These are phyloP conservation scores for Cryptosporidium parvum DNA, from an alignment of 169 alveolate species.

Conservation along the genomic window DNA sequence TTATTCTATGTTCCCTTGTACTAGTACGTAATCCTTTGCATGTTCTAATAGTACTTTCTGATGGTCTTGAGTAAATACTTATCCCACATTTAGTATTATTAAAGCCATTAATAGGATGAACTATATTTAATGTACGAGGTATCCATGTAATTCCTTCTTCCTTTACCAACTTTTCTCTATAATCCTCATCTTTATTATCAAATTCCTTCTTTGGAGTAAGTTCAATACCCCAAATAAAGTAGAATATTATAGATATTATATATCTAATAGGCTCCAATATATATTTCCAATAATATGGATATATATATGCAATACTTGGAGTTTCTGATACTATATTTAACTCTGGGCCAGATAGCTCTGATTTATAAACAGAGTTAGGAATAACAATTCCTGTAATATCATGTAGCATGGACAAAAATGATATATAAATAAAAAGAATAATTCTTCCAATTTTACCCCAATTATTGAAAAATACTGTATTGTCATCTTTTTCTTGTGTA, in stretches of 20 bases:
- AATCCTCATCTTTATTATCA: conserved; percentile 8
- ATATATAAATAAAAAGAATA: conserved; percentile 21
- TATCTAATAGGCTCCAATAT: conserved; percentile 38
- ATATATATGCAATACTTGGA: conserved; percentile 37
- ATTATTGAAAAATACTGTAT: conserved; percentile 44
- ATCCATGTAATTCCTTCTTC: conserved; percentile 65
- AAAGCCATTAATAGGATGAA: conserved; percentile 1
- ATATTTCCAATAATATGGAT: conserved; percentile 72
- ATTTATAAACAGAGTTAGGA: conserved; percentile 60
- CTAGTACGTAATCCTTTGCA: conserved; percentile 23
- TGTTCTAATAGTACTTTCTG: conserved; percentile 21
- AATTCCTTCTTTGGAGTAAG: conserved; percentile 27
- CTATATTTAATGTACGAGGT: conserved; percentile 50
- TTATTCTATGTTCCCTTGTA: conserved; percentile 26
- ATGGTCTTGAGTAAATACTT: conserved; percentile 36
- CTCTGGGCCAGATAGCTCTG: conserved; percentile 34
- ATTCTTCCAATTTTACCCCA: conserved; percentile 72
- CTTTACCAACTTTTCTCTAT: conserved; percentile 3
- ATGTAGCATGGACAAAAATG: conserved; percentile 30
- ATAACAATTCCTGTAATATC: conserved; percentile 62
- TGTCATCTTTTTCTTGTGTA: conserved; percentile 15
- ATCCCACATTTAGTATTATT: conserved; percentile 2
- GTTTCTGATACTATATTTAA: conserved; percentile 51
- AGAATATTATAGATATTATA: conserved; percentile 34
- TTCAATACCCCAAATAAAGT: conserved; percentile 45